Evolutionary conservation across 2,329 filamentous ascomycete genomes (phyloP), one percentile per base, ranked within the genome.

Genomic region (Aspergillus piperis): DNA sequence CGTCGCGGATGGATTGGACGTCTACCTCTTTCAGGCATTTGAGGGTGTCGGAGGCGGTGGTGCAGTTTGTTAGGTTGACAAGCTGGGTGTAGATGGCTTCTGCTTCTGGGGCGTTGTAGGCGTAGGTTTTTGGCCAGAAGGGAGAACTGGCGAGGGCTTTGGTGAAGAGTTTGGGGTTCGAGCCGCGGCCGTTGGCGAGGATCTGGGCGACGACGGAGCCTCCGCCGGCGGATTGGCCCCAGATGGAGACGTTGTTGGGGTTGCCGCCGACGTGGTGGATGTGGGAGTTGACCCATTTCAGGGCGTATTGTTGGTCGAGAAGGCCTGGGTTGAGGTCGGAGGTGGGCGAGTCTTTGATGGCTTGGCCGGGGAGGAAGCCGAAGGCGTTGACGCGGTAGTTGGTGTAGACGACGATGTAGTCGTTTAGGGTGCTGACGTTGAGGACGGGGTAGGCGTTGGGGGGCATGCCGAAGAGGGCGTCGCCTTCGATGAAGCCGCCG

Each of bases 101-200:
- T 1, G 82, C 80, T 68, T 85, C 78, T 0, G 77, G 73, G 4
- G 74, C 74, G 63, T 86, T 79, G 68, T 83, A 82, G 7, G 69
- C 66, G 69, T 86, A 85, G 13, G 83, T 85, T 70, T 85, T 86
- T 1, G 83, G 82, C 84, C 84, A 86, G 68, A 84, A 87, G 0
- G 84, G 85, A 7, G 79, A 82, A 62, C 78, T 82, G 25, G 78
- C 74, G 53, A 86, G 73, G 0, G 84, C 84, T 61, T 79, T 81
- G 5, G 62, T 72, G 65, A 86, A 86, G 0, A 86, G 73, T 32
- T 66, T 71, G 3, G 77, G 76, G 4, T 77, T 74, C 1, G 74
- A 74, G 8, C 77, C 74, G 2, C 75, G 77, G 1, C 78, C 77
- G 11, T 78, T 78, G 0, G 83, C 83, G 56, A 86, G 81, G 0